A percentile compares a stretch with the other conserved stretches of the same genome.
Evolutionary conservation across 305 asterid species (phyloP).

Genomic region (Plantago coronopus): DNA sequence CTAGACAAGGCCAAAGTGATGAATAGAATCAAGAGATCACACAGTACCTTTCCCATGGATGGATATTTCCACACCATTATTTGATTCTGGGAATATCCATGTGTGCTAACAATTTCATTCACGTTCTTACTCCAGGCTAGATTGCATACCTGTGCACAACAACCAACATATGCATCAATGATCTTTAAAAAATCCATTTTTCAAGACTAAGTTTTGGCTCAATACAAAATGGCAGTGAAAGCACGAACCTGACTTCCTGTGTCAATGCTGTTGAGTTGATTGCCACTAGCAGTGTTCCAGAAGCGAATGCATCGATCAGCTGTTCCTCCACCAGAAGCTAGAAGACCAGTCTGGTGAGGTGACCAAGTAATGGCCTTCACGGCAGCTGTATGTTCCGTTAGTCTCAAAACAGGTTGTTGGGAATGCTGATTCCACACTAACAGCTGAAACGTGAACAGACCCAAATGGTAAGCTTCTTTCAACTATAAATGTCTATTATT

Average conservation of each 20-base stretch:
- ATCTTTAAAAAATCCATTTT: not conserved
- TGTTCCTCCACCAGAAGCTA: constrained; percentile 98
- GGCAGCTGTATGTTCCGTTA: constrained; percentile 93
- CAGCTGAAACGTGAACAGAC: constrained; percentile 38
- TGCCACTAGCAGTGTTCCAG: constrained; percentile 89
- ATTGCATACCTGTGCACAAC: constrained; percentile 61
- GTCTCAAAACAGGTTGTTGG: constrained; percentile 69
- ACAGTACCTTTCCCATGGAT: constrained; percentile 83
- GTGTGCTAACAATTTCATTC: constrained; percentile 95
- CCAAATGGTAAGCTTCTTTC: not conserved
- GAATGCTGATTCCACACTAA: constrained; percentile 92
- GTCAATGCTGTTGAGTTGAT: constrained; percentile 72
- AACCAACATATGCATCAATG: not conserved
- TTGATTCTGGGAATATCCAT: constrained; percentile 96
- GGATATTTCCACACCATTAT: constrained; percentile 99
- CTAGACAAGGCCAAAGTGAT: not conserved
- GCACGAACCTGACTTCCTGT: constrained; percentile 87
- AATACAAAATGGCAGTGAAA: not conserved
- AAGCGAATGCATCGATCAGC: constrained; percentile 98
- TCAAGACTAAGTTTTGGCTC: not conserved
- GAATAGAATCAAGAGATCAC: not conserved
- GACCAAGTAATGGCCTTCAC: constrained; percentile 99
- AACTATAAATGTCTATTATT: too few species aligned
- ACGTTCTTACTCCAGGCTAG: constrained; percentile 97
- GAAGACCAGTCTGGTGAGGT: constrained; percentile 81